Percentiles rank a stretch among this genome's conserved stretches.
Evolutionary conservation across 805 yeast genomes (phyloP).

Genomic region (Cyberlindnera mrakii): DNA sequence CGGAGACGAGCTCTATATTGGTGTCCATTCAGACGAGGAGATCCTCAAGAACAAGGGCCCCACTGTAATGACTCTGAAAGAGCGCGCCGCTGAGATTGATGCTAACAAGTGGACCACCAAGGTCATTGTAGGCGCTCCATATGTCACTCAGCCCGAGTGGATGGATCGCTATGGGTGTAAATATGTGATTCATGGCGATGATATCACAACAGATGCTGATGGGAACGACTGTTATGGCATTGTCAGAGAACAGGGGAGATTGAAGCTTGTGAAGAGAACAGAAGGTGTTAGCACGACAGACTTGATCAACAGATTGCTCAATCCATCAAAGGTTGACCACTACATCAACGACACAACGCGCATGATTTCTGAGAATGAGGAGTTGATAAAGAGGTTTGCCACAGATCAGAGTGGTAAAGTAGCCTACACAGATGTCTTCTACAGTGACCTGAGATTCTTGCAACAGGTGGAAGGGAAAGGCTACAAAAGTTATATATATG

Average conservation of each 20-base stretch:
- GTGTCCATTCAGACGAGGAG: conserved; percentile 90
- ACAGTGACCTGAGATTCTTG: conserved; percentile 24
- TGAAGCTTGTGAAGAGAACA: conserved; percentile 88
- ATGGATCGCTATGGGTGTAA: conserved; percentile 72
- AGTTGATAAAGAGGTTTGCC: conserved; percentile 41
- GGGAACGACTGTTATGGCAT: conserved; percentile 89
- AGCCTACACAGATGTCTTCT: conserved; percentile 41
- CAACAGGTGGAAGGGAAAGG: conserved; percentile 13
- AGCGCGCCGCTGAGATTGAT: conserved; percentile 76
- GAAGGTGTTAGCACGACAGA: conserved; percentile 94
- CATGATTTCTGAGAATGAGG: conserved; percentile 2
- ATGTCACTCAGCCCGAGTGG: conserved; percentile 74
- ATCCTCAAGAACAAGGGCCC: conserved; percentile 83
- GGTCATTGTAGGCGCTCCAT: conserved; percentile 77
- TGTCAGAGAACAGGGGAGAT: conserved; percentile 80
- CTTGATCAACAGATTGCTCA: conserved; percentile 80
- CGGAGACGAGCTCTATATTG: conserved; percentile 72
- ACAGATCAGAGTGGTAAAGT: conserved; percentile 54
- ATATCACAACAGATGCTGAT: conserved; percentile 91
- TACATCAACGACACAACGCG: conserved; percentile 8
- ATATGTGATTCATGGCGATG: conserved; percentile 98
- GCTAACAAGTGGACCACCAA: conserved; percentile 86
- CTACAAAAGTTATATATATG: conserved; percentile 54
- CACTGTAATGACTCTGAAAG: conserved; percentile 81
- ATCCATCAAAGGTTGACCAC: conserved; percentile 14